Conservation (phyloP, 352 stramenopile species). For the Peronospora destructor region DNA sequence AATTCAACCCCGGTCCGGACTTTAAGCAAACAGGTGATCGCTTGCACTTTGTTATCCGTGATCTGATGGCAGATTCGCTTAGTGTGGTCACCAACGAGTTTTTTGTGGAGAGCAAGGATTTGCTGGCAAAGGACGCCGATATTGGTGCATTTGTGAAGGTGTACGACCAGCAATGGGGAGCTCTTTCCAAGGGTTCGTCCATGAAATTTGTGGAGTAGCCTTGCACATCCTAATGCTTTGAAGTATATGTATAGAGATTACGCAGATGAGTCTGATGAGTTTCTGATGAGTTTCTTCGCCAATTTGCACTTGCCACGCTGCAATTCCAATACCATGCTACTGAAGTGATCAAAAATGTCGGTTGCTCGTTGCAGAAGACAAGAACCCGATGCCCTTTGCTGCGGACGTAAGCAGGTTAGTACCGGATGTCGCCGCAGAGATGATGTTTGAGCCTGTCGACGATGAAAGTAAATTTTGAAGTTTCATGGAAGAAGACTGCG, state of each 20-base stretch:
- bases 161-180: constrained; percentile 52
- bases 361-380: constrained; percentile 61
- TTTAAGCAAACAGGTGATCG: constrained; percentile 68
- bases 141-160: constrained; percentile 44
- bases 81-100: constrained; percentile 49
- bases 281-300: neutral
- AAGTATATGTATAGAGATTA: constrained; percentile 17
- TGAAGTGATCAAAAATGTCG: constrained; percentile 55
- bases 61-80: constrained; percentile 55
- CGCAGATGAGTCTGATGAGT: constrained; percentile 7
- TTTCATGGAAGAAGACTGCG: constrained; percentile 40
- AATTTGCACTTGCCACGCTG: constrained; percentile 2
- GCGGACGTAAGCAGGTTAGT: constrained; percentile 58
- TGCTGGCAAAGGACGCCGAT: constrained; percentile 11
- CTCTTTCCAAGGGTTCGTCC: constrained; percentile 38
- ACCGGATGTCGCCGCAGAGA: constrained; percentile 53
- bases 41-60: constrained; percentile 53
- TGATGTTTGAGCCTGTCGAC: constrained; percentile 56
- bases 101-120: constrained; percentile 26
- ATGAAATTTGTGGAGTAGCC: constrained; percentile 51
- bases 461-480: constrained; percentile 64
- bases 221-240: constrained; percentile 2
- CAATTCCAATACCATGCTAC: constrained; percentile 4
- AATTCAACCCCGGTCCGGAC: constrained; percentile 71
- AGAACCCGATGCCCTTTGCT: constrained; percentile 76